Base-by-base conservation (phyloP, 176 grass and related monocot genomes). In the Dendrocalamus sinicus region DNA sequence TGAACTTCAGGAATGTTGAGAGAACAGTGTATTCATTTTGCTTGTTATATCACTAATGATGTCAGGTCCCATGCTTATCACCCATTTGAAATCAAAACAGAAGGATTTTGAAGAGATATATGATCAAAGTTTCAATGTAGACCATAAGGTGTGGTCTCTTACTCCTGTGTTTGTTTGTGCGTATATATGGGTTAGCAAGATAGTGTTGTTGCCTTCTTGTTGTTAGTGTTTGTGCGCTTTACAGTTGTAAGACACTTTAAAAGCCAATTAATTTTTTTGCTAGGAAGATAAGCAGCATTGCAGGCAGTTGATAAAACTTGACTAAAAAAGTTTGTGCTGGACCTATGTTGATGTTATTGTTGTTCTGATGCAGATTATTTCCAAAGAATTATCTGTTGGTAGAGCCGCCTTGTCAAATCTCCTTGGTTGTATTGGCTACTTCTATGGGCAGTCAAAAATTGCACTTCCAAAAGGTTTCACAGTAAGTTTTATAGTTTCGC, bases 391-490 rank as follows among this genome's bases (percentile, higher is more conserved):
- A 70, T 70, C 81, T 73, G 91, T 91, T 78, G 96, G 96, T 64
- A 89, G 88, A 88, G 86, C 93, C 80, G 96, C 96, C 54, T 90
- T 96, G 48, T 91, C 87, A 72, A 98, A 89, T 92, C 90, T 98
- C 74, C 86, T 98, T 72, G 96, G 96, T 55, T 92, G 96, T 24
- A 82, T 98, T 72, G 96, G 96, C 70, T 98, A 94, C 67, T 98
- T 98, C 92, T 95, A 89, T 46, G 96, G 96, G 70, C 96, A 98
- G 63, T 98, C 93, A 69, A 94, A 80, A 93, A 91, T 98, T 92
- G 91, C 96, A 4, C 84, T 98, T 54, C 96, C 96, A 28, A 90
- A 89, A 89, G 92, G 90, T 81, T 94, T 95, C 79, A 89, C 84
- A 65, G 96, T 98, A 98, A 93, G 93, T 95, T 81, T 52, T 73